Evolutionary conservation across 169 alveolate genomes (phyloP).

Genomic region (Eimeria necatrix): DNA sequence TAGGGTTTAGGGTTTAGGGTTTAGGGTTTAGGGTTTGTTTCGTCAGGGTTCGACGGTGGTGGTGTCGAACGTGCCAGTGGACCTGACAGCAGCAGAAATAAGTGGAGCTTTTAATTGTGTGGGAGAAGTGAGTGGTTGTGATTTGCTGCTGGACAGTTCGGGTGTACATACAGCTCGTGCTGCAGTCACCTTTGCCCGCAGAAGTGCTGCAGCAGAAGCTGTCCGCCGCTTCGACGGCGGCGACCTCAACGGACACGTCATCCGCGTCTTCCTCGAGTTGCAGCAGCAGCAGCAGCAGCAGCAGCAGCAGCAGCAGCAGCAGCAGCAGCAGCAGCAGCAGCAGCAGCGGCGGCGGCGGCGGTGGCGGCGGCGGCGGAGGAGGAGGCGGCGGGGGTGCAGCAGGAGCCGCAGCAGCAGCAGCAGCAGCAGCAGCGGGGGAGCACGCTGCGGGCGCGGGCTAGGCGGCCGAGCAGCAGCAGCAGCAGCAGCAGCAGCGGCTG

Average conservation of each 20-base stretch:
- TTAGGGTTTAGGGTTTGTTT: no score
- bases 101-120: slow-evolving; percentile 76
- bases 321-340: no score
- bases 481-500: no score
- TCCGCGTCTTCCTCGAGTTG: slow-evolving; percentile 76
- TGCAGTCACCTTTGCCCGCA: slow-evolving; percentile 20
- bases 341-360: not conserved
- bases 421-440: not conserved
- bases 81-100: slow-evolving; percentile 73
- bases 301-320: no score
- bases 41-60: slow-evolving; percentile 55
- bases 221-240: slow-evolving; percentile 80
- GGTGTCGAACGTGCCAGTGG: slow-evolving; percentile 68
- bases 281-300: not conserved
- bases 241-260: slow-evolving; percentile 76
- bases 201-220: slow-evolving; percentile 50
- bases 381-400: not conserved
- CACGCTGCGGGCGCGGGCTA: not conserved
- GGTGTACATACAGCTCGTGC: slow-evolving; percentile 71
- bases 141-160: slow-evolving; percentile 63
- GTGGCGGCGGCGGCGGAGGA: not conserved
- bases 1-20: no score
- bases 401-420: not conserved
- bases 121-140: slow-evolving; percentile 65
- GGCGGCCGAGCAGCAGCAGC: not conserved